Evolutionary conservation across 2,329 filamentous ascomycete genomes (phyloP).

Genomic region (Onygenales sp.): DNA sequence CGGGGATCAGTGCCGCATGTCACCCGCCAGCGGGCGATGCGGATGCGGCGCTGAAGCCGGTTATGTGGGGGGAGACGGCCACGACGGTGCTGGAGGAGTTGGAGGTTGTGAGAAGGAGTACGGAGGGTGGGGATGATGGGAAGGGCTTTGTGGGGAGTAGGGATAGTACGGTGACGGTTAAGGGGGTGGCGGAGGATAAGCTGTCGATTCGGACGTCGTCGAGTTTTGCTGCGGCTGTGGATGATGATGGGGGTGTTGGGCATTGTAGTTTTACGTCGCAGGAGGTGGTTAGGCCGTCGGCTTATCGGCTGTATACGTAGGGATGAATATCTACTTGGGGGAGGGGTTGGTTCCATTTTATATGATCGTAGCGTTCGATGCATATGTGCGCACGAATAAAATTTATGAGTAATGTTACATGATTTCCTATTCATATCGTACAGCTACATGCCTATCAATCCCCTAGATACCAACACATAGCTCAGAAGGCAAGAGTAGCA

Average conservation of each 20-base stretch:
- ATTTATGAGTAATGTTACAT: no score
- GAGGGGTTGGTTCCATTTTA: background rate
- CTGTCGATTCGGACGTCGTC: background rate
- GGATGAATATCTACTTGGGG: background rate
- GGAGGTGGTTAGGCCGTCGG: constrained; percentile 8
- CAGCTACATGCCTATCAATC: background rate
- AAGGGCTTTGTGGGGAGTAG: background rate
- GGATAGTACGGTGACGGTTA: background rate
- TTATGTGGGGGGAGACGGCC: constrained; percentile 18
- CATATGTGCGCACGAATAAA: no score
- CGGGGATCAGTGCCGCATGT: constrained; percentile 25
- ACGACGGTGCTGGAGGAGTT: background rate
- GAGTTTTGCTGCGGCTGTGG: no score
- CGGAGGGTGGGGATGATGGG: background rate
- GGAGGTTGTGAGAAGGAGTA: background rate
- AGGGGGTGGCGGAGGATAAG: background rate
- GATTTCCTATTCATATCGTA: no score
- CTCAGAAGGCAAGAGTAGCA: background rate
- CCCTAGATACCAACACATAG: background rate
- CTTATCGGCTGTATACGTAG: constrained; percentile 11
- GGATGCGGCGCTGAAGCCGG: constrained; percentile 10
- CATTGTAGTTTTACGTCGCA: constrained; percentile 19
- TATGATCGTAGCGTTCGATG: background rate
- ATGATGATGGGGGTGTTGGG: background rate
- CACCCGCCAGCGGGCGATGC: constrained; percentile 16